phyloP scores from a whole-genome alignment of 2,329 filamentous ascomycete genomes.

The Neonectria magnoliae region DNA sequence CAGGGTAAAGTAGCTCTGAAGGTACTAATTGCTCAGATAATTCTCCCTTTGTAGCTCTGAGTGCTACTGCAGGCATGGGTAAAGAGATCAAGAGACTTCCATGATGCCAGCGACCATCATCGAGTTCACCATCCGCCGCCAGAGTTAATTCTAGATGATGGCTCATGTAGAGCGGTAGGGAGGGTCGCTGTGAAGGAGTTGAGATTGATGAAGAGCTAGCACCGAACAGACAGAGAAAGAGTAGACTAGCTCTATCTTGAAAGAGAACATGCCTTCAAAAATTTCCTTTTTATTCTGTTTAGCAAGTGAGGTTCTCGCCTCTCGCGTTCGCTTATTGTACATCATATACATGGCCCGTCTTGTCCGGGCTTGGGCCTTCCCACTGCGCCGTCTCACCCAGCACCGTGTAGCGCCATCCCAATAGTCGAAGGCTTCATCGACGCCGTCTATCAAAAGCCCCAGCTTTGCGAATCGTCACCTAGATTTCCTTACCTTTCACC shows the following conservation, averaged over 20 bases:
- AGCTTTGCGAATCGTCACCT: background rate
- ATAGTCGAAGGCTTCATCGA: conserved; percentile 1
- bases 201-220: too few species aligned
- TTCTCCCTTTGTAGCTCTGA: too few species aligned
- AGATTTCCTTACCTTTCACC: conserved; percentile 66
- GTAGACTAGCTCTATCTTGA: background rate
- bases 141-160: too few species aligned
- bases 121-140: too few species aligned
- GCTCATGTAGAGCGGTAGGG: too few species aligned
- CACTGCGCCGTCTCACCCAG: conserved; percentile 5
- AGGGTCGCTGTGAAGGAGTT: too few species aligned
- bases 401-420: conserved; percentile 1
- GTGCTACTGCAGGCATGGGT: too few species aligned
- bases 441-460: conserved; percentile 8
- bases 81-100: too few species aligned
- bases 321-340: conserved; percentile 27
- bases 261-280: background rate
- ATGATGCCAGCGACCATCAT: too few species aligned
- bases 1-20: too few species aligned
- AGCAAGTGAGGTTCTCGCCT: conserved; percentile 14
- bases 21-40: too few species aligned
- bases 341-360: conserved; percentile 24
- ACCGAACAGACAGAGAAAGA: background rate
- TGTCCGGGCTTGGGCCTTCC: conserved; percentile 5
- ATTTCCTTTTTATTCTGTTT: conserved; percentile 21